Base-by-base conservation (phyloP, 2,329 filamentous ascomycete genomes). In the Alternaria ethzedia region DNA sequence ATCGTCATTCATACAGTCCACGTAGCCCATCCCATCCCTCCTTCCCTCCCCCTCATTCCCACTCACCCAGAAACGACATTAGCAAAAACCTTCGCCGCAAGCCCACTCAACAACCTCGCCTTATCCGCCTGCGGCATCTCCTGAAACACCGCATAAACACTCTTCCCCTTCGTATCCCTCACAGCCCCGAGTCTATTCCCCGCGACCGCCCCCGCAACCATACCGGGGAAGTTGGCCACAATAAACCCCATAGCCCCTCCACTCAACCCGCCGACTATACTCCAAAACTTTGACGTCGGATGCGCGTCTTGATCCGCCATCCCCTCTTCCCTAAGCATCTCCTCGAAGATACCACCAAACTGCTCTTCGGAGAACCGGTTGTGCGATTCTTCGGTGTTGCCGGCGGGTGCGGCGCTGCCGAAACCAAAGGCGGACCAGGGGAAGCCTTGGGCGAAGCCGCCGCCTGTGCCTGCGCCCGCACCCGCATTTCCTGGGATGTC, bases 231-330 rank as follows among this genome's bases (percentile, higher is more conserved):
- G 78, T 98, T 98, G 26, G 91, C 96, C 25, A 98, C 87, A 70
- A 99, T 99, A 80, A 98, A 98, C 0, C 96, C 96, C 79, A 99
- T 87, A 3, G 93, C 92, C 12, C 91, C 95, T 30, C 96, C 96
- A 75, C 93, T 96, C 44, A 95, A 80, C 2, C 93, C 94, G 4
- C 96, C 96, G 1, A 97, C 78, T 67, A 97, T 80, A 60, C 89
- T 87, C 95, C 96, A 99, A 80, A 99, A 97, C 71, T 89, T 89
- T 65, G 88, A 85, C 3, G 89, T 95, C 1, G 87, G 87, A 15
- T 76, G 71, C 51, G 85, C 87, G 17, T 86, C 86, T 5, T 85
- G 84, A 72, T 94, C 92, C 0, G 92, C 92, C 86, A 98, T 88
- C 0, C 83, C 84, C 67, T 86, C 81, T 61, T 85, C 84, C n/a